Evolutionary conservation across 176 grass and related monocot genomes (phyloP), one percentile per base, ranked within the genome.

Genomic region (Musa beccarii): DNA sequence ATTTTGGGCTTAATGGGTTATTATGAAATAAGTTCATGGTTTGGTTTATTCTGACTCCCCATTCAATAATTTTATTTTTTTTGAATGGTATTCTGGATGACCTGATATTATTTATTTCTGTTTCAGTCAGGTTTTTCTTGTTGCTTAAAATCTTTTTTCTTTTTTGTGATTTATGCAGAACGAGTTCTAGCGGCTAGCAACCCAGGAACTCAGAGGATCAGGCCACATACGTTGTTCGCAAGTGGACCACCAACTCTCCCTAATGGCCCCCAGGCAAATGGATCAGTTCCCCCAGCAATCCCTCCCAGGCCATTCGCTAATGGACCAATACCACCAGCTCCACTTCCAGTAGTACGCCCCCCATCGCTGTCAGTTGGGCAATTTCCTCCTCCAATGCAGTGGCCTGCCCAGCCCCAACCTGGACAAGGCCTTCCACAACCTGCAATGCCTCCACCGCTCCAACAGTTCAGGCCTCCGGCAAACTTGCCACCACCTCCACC

Each of bases 201-300:
- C 66, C 95, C 95, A 63, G 86, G 78, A 84, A 68, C 80, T 34
- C 84, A 89, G 73, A 99, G 86, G 84, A 89, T 94, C 75, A 84
- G 88, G 19, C 88, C 95, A 3, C 90, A 99, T 78, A 99, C 91
- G 12, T 72, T 94, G 81, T 99, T 99, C 79, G 91, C 96, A 29
- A 99, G 91, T 75, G 96, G 88, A 21, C 96, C 91, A 0, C 91
- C 96, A 15, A 81, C 83, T 52, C 89, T 80, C 28, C 69, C 57
- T 10, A 80, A 84, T 54, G 84, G 82, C 16, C 79, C 81, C 63
- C 51, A 52, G 8, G 43, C 79, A 34, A 93, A 85, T 72, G 84
- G 90, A 26, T 72, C 71, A 51, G 61, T 80, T 78, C 73, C 77
- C 66, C 59, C 71, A 14, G 79, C 87, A 57, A 74, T 87, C 9